Base-by-base conservation (phyloP, 148 eudicot genomes). In the Fagopyrum homotropicum region DNA sequence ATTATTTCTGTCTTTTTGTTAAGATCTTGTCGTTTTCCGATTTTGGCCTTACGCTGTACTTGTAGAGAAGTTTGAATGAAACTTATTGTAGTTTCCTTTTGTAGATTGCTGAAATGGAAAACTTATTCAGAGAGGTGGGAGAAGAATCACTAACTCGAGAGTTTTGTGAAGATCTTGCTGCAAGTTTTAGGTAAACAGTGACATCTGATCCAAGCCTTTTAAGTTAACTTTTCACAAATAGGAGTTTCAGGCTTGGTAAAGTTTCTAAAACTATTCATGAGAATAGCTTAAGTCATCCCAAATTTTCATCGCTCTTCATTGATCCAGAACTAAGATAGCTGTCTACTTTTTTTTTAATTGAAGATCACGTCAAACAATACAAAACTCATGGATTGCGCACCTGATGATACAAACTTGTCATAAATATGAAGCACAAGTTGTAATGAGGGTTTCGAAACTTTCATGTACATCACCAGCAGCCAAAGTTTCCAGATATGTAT, bases 111-210 rank as follows among this genome's bases (percentile, higher is more conserved):
- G 87, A 85, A 84, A 80, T 94, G 92, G 90, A 88, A 76, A 86
- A 81, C 17, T 75, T 83, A 77, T 88, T 83, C 75, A 91, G 85
- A 84, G 82, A 87, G 79, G 76, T 80, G 63, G 84, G 87, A 69
- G 85, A 88, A 74, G 86, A 82, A 73, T 68, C 84, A 9, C 66
- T 81, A 57, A 79, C 66, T 60, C 84, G 77, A 70, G 93, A 90
- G 71, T 88, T 91, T 51, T 94, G 85, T 80, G 75, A 89, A 84
- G 90, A 94, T 75, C 84, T 91, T 82, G 93, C 91, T 12, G 77
- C 83, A 81, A 88, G 77, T 54, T 94, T 94, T 76, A 91, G 85
- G 98, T 94, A 84, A 63, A 22, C 69, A 11, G 30, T 26, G 30
- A 57, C 64, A 57, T 19, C 64, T 17, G 30, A 57, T 19, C 64